A percentile compares a stretch with the other conserved stretches of the same genome.
phyloP scores from a whole-genome alignment of 2,329 filamentous ascomycete genomes.

The Cryphonectria japonica region DNA sequence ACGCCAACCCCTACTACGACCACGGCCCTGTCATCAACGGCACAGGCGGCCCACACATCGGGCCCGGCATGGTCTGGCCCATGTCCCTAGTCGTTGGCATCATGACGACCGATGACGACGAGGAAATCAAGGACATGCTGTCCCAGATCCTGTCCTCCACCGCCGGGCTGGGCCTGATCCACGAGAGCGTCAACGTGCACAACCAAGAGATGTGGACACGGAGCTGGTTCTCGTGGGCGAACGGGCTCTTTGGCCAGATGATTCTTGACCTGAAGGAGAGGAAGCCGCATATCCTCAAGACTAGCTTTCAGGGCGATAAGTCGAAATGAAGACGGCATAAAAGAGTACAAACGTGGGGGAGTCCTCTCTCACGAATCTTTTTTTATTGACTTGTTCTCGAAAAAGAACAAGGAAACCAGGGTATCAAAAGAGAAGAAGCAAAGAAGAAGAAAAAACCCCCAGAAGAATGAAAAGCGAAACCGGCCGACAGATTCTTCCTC shows the following conservation, averaged over 20 bases:
- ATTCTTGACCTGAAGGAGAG: conserved; percentile 74
- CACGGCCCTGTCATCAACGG: conserved; percentile 31
- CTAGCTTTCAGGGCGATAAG: conserved; percentile 44
- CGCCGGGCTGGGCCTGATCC: conserved; percentile 65
- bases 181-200: conserved; percentile 70
- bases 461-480: too few species aligned
- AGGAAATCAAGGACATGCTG: conserved; percentile 62
- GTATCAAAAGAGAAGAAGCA: neutral
- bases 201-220: conserved; percentile 62
- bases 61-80: conserved; percentile 69
- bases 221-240: conserved; percentile 75
- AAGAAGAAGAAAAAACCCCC: neutral
- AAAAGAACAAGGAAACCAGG: neutral
- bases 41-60: conserved; percentile 36
- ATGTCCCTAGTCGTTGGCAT: conserved; percentile 71
- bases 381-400: neutral
- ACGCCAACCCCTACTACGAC: conserved; percentile 64
- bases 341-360: neutral
- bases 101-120: conserved; percentile 66
- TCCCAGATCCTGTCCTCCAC: conserved; percentile 60
- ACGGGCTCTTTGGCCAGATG: conserved; percentile 84
- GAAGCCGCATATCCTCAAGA: conserved; percentile 67
- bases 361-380: neutral
- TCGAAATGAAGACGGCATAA: conserved; percentile 6
- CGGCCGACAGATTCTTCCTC: neutral